Conservation (phyloP, 225 moss, liverwort and hornwort species). For the Climacium dendroides region DNA sequence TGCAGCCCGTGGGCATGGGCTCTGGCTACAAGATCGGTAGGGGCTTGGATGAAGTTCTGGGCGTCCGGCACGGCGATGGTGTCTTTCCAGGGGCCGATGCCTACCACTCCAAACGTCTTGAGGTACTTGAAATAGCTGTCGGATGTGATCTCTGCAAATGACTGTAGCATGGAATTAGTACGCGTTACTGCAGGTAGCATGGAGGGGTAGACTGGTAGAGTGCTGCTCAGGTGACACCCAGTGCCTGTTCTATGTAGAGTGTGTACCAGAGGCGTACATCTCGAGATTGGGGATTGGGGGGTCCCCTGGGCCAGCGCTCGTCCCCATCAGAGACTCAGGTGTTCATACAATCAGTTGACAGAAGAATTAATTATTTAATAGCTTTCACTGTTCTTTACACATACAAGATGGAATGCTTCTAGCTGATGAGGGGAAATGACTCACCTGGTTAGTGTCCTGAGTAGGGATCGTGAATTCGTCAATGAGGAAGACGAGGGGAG, state of each 20-base stretch:
- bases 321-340: neutral
- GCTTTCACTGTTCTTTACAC: neutral
- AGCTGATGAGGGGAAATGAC: neutral
- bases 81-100: constrained; percentile 91
- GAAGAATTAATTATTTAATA: neutral
- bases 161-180: constrained; percentile 12
- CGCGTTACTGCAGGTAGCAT: neutral
- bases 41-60: constrained; percentile 24
- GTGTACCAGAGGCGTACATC: neutral
- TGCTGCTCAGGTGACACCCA: neutral
- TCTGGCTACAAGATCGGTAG: constrained; percentile 52
- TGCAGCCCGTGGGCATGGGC: constrained; percentile 60
- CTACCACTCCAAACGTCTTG: constrained; percentile 48
- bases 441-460: constrained; percentile 77
- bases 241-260: neutral
- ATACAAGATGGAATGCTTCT: neutral
- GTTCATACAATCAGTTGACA: neutral
- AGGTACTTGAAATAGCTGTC: constrained; percentile 66
- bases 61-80: constrained; percentile 37
- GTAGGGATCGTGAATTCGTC: constrained; percentile 48
- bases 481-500: constrained; percentile 74
- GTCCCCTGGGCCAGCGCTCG: neutral
- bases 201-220: too few species aligned
- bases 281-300: neutral
- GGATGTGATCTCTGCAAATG: constrained; percentile 58